Percentiles rank a stretch among this genome's conserved stretches.
Evolutionary conservation across 345 rosid species (phyloP).

Genomic region (Euclidium syriacum): DNA sequence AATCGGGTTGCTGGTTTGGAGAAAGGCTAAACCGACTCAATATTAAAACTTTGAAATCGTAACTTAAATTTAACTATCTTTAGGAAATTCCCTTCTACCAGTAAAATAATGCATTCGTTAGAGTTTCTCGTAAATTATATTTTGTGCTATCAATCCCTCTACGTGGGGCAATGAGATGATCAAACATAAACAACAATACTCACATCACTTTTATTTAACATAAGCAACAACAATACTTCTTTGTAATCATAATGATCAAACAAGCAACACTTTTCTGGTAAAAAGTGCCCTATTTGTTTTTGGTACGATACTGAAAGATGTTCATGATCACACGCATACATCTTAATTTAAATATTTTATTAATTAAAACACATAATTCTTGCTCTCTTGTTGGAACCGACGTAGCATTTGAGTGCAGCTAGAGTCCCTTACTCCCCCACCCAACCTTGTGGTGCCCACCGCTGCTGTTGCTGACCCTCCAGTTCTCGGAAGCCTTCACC

Average conservation of each 20-base stretch:
- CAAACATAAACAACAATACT: too few relatives aligned
- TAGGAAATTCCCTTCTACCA: too few relatives aligned
- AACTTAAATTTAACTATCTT: too few relatives aligned
- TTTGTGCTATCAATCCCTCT: neutral
- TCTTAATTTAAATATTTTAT: neutral
- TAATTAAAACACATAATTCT: slow-evolving; percentile 4
- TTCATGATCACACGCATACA: slow-evolving; percentile 13
- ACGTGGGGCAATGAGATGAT: neutral
- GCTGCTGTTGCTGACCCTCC: neutral
- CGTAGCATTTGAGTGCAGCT: neutral
- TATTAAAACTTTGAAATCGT: too few relatives aligned
- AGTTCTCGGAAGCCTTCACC: slow-evolving; percentile 12
- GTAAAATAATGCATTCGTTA: too few relatives aligned
- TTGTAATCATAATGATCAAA: neutral
- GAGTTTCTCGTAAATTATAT: too few relatives aligned
- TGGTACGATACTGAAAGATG: slow-evolving; percentile 17
- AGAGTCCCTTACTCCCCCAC: slow-evolving; percentile 24
- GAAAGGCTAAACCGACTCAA: too few relatives aligned
- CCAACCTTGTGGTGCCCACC: slow-evolving; percentile 1
- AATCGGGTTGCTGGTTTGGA: too few relatives aligned
- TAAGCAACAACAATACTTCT: slow-evolving; percentile 2
- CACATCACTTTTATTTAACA: slow-evolving; percentile 13
- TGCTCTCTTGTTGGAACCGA: slow-evolving; percentile 8
- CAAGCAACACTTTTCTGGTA: neutral
- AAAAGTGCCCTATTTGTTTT: neutral